Percentiles rank a stretch among this genome's conserved stretches.
Conservation (phyloP, 352 stramenopile genomes). For the Globisporangium irregulare region DNA sequence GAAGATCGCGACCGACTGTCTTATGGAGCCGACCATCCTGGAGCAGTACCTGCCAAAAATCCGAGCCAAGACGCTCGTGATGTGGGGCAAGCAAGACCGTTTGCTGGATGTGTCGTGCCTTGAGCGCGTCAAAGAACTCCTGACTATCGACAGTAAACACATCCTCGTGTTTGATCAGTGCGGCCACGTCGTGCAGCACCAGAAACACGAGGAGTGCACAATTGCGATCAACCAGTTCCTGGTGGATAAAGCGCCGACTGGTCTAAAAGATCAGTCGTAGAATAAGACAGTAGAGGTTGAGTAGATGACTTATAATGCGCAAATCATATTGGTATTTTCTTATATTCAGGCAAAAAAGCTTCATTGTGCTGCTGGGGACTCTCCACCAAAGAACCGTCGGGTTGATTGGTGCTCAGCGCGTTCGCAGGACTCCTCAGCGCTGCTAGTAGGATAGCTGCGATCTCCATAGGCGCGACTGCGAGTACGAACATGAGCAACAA, state of each 20-base stretch:
- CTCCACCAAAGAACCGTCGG: too few relatives aligned
- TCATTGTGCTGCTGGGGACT: too few relatives aligned
- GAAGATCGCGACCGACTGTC: conserved; percentile 50
- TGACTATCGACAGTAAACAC: conserved; percentile 29
- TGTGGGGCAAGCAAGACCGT: conserved; percentile 68
- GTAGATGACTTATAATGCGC: too few relatives aligned
- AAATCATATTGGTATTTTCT: too few relatives aligned
- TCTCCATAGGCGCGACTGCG: too few relatives aligned
- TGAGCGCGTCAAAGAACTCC: conserved; percentile 48
- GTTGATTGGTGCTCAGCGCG: too few relatives aligned
- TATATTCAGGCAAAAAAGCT: too few relatives aligned
- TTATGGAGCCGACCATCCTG: conserved; percentile 44
- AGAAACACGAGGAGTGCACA: background rate
- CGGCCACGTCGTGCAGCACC: conserved; percentile 13
- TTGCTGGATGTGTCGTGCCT: conserved; percentile 65
- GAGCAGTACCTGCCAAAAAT: conserved; percentile 56
- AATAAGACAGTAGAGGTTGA: too few relatives aligned
- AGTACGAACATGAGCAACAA: too few relatives aligned
- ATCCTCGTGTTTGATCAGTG: conserved; percentile 56
- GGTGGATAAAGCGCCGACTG: background rate
- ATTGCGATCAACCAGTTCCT: background rate
- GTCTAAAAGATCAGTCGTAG: background rate
- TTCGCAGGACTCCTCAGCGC: too few relatives aligned
- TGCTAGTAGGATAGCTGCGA: too few relatives aligned
- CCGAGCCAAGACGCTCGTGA: conserved; percentile 43